Evolutionary conservation across 2,329 filamentous ascomycete genomes (phyloP), one percentile per base, ranked within the genome.

Genomic region (Penicillium crustosum): DNA sequence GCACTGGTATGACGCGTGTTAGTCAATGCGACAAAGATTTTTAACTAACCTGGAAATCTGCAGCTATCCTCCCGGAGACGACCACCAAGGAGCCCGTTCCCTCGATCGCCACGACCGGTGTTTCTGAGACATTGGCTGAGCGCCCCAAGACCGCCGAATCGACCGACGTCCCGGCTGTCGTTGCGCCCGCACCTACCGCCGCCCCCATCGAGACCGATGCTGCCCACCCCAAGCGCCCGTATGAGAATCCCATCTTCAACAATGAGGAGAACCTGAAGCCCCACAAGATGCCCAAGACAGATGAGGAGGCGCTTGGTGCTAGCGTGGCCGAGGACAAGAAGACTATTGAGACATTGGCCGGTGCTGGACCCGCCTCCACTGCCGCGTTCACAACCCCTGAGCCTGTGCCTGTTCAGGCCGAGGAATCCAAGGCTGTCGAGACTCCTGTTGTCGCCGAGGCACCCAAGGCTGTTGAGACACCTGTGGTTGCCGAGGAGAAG

Each of bases 261-360:
- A 68, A 72, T 39, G 70, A 75, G 21, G 63, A 57, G 36, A 48
- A 53, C 49, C 13, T 66, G 49, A 71, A 73, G 61, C 73, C 72
- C 33, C 63, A 64, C 59, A 75, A 75, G 66, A 73, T 74, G 23
- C 56, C 68, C 61, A 73, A 73, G 60, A 70, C 72, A 1, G 70
- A 73, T 23, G 71, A 69, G 58, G 67, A 68, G 44, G 33, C 63
- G 50, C 49, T 65, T 35, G 59, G 53, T 8, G 57, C 59, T 44
- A 55, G 52, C 21, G 55, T 58, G 10, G 49, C 55, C 38, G 56
- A 62, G 49, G 59, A 65, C 41, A 61, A 65, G 53, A 43, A 62
- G 51, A 54, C 57, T 36, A 49, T 66, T 52, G 56, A 63, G 47
- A 54, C 56, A 38, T 35, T 65, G 57, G 56, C 64, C 13, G 62